Evolutionary conservation across 2,329 filamentous ascomycete genomes (phyloP).

Genomic region (Didymella lethalis): DNA sequence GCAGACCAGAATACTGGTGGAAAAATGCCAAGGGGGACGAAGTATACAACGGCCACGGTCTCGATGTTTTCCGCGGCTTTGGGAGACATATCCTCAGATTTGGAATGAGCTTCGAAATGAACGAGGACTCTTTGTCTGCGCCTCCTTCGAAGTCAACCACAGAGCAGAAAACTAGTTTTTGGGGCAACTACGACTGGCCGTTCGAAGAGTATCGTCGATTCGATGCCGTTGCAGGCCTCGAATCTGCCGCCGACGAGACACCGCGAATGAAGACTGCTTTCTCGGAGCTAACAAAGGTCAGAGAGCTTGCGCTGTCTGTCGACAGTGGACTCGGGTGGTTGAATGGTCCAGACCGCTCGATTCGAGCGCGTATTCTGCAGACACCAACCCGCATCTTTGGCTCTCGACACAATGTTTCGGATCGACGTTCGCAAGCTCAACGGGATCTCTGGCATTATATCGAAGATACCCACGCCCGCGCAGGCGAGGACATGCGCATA

Average conservation of each 20-base stretch:
- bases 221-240: constrained; percentile 65
- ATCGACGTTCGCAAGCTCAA: constrained; percentile 49
- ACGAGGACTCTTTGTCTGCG: constrained; percentile 58
- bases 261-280: constrained; percentile 69
- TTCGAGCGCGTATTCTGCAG: constrained; percentile 57
- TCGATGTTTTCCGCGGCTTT: constrained; percentile 69
- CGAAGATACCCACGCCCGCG: constrained; percentile 29
- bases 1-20: constrained; percentile 49
- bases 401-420: constrained; percentile 46
- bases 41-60: constrained; percentile 64
- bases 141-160: constrained; percentile 66
- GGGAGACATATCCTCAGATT: constrained; percentile 68
- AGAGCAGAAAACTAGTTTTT: constrained; percentile 64
- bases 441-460: constrained; percentile 49
- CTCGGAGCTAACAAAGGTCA: constrained; percentile 62
- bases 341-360: constrained; percentile 65
- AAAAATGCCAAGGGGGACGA: constrained; percentile 55
- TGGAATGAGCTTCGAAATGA: constrained; percentile 74
- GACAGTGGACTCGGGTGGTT: constrained; percentile 74
- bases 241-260: constrained; percentile 70
- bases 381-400: constrained; percentile 59
- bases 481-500: constrained; percentile 35
- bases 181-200: constrained; percentile 73
- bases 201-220: constrained; percentile 66
- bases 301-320: constrained; percentile 71